Base-by-base conservation (phyloP, 495 filamentous ascomycete species). In the Podospora pseudopauciseta region DNA sequence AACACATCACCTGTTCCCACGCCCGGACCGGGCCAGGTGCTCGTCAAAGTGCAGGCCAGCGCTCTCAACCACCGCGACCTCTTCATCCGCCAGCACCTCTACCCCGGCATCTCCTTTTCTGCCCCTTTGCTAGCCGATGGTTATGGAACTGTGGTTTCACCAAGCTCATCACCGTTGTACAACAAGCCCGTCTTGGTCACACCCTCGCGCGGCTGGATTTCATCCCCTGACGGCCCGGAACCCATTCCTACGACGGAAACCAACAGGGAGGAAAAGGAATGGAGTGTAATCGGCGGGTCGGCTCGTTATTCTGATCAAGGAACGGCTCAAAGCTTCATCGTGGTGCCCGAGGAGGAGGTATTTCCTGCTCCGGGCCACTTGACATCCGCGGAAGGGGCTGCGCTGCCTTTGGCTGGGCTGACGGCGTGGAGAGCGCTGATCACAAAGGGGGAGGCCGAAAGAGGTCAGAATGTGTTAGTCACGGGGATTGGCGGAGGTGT, bases 41-140 rank as follows among this genome's bases (percentile, higher is more conserved):
- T 92, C 39, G 73, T 97, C 67, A 85, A 84, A 67, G 72, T 97
- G 73, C 84, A 84, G 39, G 90, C 92, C 57, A 90, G 89, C 9
- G 87, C 93, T 18, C 88, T 97, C 65, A 97, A 97, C 80, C 94
- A 97, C 81, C 90, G 92, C 65, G 93, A 97, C 77, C 85, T 94
- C 72, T 96, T 96, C 84, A 89, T 95, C 78, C 91, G 93, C 65
- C 92, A 94, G 75, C 89, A 93, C 73, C 87, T 96, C 55, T 97
- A 97, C 83, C 94, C 94, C 0, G 88, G 86, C 63, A 87, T 90
- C 67, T 87, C 91, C 18, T 96, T 96, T 77, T 81, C 85, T 62
- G 78, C 86, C 32, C 92, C 94, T 0, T 79, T 97, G 28, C 83
- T 94, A 30, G 86, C 92, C 54, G 94, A 97, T 75, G 94, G 91